Percentiles rank a stretch among this genome's conserved stretches.
phyloP scores from a whole-genome alignment of 164 flowering plant species.

The Houttuynia cordata region DNA sequence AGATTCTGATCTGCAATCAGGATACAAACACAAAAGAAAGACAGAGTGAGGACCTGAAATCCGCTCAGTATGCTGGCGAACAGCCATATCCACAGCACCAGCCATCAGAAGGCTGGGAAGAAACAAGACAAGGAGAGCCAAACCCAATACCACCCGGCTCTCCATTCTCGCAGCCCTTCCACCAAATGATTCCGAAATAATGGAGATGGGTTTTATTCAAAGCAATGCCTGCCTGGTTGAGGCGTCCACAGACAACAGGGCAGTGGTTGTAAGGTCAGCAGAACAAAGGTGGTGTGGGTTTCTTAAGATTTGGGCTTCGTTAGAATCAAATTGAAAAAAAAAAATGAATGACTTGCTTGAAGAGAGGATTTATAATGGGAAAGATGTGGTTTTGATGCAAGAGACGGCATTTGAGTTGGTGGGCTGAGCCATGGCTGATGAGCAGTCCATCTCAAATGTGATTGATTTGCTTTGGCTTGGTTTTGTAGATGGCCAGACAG shows the following conservation, averaged over 20 bases:
- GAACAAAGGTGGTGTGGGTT: slow-evolving; percentile 4
- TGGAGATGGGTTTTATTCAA: slow-evolving; percentile 4
- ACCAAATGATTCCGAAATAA: background rate
- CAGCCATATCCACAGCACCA: slow-evolving; percentile 23
- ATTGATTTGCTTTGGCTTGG: background rate
- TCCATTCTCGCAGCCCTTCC: slow-evolving; percentile 13
- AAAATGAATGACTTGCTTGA: slow-evolving; percentile 12
- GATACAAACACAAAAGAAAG: background rate
- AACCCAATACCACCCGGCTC: slow-evolving; percentile 24
- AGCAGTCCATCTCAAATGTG: slow-evolving; percentile 17
- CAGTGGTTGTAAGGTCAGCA: slow-evolving; percentile 8
- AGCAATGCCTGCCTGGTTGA: slow-evolving; percentile 7
- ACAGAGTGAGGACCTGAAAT: slow-evolving; percentile 42
- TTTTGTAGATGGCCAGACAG: background rate
- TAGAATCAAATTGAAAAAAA: too few species aligned
- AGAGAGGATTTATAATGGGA: slow-evolving; percentile 3
- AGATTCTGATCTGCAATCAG: background rate
- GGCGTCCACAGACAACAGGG: slow-evolving; percentile 8
- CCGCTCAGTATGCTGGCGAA: slow-evolving; percentile 48
- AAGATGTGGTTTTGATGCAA: background rate
- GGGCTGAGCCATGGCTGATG: slow-evolving; percentile 4
- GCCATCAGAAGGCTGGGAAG: slow-evolving; percentile 14
- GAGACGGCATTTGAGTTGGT: slow-evolving; percentile 3
- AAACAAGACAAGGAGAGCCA: slow-evolving; percentile 7
- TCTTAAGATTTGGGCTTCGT: slow-evolving; percentile 8